Percentiles rank a stretch among this genome's conserved stretches.
Evolutionary conservation across 495 filamentous ascomycete species (phyloP).

Genomic region (Delitschia confertaspora): DNA sequence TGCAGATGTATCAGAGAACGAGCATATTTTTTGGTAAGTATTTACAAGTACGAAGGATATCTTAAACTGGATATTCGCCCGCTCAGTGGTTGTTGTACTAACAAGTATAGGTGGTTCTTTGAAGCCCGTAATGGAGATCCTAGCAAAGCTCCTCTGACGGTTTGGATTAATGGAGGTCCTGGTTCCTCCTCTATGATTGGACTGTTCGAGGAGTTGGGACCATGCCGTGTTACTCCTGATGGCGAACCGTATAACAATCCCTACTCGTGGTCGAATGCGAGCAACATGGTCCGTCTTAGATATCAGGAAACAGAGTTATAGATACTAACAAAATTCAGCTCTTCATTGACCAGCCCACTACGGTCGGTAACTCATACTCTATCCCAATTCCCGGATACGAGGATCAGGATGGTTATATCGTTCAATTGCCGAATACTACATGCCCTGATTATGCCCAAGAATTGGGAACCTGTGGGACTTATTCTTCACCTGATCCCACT

Average conservation of each 20-base stretch:
- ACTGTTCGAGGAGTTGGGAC: conserved; percentile 37
- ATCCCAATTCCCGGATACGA: conserved; percentile 44
- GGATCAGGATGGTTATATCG: conserved; percentile 32
- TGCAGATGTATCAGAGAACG: conserved; percentile 50
- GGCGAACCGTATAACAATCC: conserved; percentile 44
- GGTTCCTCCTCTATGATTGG: conserved; percentile 38
- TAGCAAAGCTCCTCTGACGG: conserved; percentile 36
- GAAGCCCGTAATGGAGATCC: conserved; percentile 39
- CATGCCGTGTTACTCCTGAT: conserved; percentile 39
- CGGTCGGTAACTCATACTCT: conserved; percentile 40
- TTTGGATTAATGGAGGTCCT: conserved; percentile 63
- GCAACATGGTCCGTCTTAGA: conserved; percentile 19
- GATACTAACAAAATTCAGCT: conserved; percentile 39
- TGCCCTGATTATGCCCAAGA: conserved; percentile 48
- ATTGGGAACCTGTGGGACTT: conserved; percentile 50
- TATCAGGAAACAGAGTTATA: neutral
- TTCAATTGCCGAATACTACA: conserved; percentile 42
- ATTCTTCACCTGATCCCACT: conserved; percentile 45
- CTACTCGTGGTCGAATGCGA: conserved; percentile 45
- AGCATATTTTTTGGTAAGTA: conserved; percentile 51
- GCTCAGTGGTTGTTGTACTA: too few relatives aligned
- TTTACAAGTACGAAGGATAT: neutral
- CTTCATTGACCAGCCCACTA: conserved; percentile 38
- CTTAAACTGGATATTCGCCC: too few relatives aligned
- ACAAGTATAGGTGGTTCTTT: conserved; percentile 36